phyloP scores from a whole-genome alignment of 1,284 basidiomycete species.

The Tetrapyrgos nigripes region DNA sequence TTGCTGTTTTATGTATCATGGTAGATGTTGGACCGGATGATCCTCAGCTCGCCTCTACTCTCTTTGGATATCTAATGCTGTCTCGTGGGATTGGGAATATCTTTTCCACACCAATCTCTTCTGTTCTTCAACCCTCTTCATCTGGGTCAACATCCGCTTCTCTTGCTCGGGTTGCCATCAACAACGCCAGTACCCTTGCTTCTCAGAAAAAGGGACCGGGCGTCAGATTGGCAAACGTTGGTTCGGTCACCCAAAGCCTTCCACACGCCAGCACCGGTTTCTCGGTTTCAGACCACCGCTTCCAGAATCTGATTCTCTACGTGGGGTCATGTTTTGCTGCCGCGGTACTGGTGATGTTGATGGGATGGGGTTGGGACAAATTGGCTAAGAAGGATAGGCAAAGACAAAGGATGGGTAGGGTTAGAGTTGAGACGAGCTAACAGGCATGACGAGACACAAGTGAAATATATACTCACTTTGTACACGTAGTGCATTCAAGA shows the following conservation, averaged over 20 bases:
- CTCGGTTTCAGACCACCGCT: conserved; percentile 9
- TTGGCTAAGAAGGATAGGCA: not conserved
- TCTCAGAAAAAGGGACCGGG: too few species aligned
- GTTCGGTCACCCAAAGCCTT: too few species aligned
- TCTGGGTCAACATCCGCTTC: not conserved
- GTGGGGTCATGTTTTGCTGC: conserved; percentile 43
- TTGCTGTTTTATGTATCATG: too few species aligned
- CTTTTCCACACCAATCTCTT: conserved; percentile 47
- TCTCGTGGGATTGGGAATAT: conserved; percentile 49
- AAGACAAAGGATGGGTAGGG: too few species aligned
- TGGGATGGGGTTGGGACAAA: conserved; percentile 29
- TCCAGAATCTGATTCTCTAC: conserved; percentile 41
- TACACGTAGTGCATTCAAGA: too few species aligned
- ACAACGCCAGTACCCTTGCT: too few species aligned
- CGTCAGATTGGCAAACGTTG: too few species aligned
- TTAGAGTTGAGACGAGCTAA: too few species aligned
- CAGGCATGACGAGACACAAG: too few species aligned
- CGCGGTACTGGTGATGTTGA: conserved; percentile 32
- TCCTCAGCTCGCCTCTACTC: conserved; percentile 35
- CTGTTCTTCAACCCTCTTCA: conserved; percentile 26
- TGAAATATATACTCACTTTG: too few species aligned
- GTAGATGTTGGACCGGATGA: conserved; percentile 35
- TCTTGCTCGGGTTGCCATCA: not conserved
- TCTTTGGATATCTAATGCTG: conserved; percentile 44
- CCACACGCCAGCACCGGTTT: not conserved